These are phyloP conservation scores for Meredithiella fracta DNA, from an alignment of 2,329 filamentous ascomycete genomes.

Conservation along the genomic window DNA sequence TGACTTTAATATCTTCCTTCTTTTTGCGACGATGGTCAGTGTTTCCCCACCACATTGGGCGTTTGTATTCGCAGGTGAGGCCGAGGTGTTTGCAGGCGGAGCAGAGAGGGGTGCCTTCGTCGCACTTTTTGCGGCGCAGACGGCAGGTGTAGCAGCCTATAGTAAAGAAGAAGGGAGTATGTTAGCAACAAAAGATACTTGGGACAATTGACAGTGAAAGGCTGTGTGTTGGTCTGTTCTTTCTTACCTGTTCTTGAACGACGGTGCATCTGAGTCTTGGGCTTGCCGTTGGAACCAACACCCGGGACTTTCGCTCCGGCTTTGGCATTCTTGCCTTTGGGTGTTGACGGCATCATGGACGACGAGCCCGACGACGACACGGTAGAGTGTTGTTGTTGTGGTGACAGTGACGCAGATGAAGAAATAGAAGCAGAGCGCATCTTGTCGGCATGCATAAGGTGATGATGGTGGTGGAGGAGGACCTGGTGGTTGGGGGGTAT, in stretches of 20 bases:
- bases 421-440: conserved; percentile 11
- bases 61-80: conserved; percentile 86
- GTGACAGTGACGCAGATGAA: conserved; percentile 15
- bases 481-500: conserved; percentile 43
- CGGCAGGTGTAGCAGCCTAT: conserved; percentile 53
- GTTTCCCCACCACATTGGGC: conserved; percentile 95
- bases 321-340: conserved; percentile 37
- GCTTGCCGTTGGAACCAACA: conserved; percentile 26
- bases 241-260: conserved; percentile 65
- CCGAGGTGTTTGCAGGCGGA: conserved; percentile 57
- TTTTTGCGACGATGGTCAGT: conserved; percentile 68
- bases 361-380: conserved; percentile 37
- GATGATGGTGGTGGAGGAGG: conserved; percentile 23
- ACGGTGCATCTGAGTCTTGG: conserved; percentile 76
- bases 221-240: conserved; percentile 12
- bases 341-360: conserved; percentile 47
- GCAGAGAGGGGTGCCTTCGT: conserved; percentile 46
- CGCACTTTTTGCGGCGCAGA: conserved; percentile 52
- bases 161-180: conserved; percentile 10
- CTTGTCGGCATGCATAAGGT: conserved; percentile 32
- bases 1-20: conserved; percentile 91
- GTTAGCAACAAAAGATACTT: no score
- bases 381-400: conserved; percentile 25
- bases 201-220: not conserved
- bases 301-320: conserved; percentile 22